These are phyloP conservation scores for Penicillium thymicola DNA, from an alignment of 2,329 filamentous ascomycete species.

Conservation along the genomic window DNA sequence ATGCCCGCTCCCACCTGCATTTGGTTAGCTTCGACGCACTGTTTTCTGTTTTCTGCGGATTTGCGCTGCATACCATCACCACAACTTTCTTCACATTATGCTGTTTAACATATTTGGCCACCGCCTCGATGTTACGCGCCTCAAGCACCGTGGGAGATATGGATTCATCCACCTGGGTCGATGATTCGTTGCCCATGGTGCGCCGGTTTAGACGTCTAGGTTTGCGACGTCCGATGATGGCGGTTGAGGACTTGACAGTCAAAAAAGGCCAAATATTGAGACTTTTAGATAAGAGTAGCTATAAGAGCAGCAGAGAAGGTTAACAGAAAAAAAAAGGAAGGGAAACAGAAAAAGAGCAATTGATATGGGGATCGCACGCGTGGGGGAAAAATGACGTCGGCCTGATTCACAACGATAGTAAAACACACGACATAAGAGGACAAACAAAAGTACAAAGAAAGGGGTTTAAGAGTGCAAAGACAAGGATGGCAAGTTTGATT, in stretches of 20 bases:
- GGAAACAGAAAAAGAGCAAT: neutral
- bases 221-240: slow-evolving; percentile 25
- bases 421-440: neutral
- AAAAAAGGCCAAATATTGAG: neutral
- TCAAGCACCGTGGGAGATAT: slow-evolving; percentile 63
- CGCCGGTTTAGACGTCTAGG: slow-evolving; percentile 19
- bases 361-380: slow-evolving; percentile 1
- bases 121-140: slow-evolving; percentile 65
- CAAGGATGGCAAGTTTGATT: neutral
- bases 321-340: neutral
- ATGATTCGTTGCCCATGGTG: slow-evolving; percentile 82
- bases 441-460: neutral
- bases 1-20: slow-evolving; percentile 78
- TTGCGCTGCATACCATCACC: slow-evolving; percentile 59
- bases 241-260: neutral
- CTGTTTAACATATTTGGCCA: slow-evolving; percentile 77
- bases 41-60: neutral
- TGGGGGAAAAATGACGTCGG: slow-evolving; percentile 15
- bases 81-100: slow-evolving; percentile 69
- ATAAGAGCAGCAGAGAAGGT: neutral
- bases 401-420: slow-evolving; percentile 4
- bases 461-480: neutral
- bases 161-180: slow-evolving; percentile 62
- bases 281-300: neutral
- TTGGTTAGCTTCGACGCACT: slow-evolving; percentile 5